phyloP scores from a whole-genome alignment of 306 rosid species.

The Ochetophila trinervis region DNA sequence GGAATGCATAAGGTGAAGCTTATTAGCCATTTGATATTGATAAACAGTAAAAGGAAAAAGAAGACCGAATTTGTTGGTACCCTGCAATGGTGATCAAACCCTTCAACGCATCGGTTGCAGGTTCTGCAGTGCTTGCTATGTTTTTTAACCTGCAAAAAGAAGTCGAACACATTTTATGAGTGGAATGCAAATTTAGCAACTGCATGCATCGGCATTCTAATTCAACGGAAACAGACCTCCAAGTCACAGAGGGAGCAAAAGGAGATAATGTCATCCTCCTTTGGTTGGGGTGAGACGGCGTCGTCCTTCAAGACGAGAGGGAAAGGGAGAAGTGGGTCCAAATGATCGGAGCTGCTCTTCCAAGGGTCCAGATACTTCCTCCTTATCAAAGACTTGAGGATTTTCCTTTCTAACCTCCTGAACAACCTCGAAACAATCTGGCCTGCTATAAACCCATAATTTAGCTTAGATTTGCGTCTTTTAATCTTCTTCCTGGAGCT shows the following conservation, averaged over 20 bases:
- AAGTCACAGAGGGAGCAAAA: constrained; percentile 77
- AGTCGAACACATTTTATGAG: neutral
- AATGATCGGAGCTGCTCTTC: constrained; percentile 41
- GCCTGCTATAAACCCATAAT: constrained; percentile 54
- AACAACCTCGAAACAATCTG: constrained; percentile 70
- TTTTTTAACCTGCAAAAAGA: constrained; percentile 59
- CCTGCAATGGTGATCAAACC: constrained; percentile 97
- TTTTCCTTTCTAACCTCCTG: constrained; percentile 75
- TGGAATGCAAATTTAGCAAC: neutral
- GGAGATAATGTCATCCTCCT: constrained; percentile 61
- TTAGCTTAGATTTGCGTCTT: constrained; percentile 36
- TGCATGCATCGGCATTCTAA: neutral
- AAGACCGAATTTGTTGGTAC: constrained; percentile 30
- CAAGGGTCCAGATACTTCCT: constrained; percentile 77
- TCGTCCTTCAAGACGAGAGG: constrained; percentile 75
- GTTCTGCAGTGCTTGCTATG: constrained; percentile 92
- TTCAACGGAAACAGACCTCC: constrained; percentile 39
- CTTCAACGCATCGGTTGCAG: constrained; percentile 94
- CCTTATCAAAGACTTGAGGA: constrained; percentile 69
- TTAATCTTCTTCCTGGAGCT: constrained; percentile 47
- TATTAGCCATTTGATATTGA: neutral
- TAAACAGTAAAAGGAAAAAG: neutral
- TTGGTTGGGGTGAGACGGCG: constrained; percentile 53
- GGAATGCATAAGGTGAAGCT: neutral
- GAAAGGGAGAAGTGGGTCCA: constrained; percentile 79